Base-by-base conservation (phyloP, 768 basidiomycete species). In the Kockovaella imperatae region DNA sequence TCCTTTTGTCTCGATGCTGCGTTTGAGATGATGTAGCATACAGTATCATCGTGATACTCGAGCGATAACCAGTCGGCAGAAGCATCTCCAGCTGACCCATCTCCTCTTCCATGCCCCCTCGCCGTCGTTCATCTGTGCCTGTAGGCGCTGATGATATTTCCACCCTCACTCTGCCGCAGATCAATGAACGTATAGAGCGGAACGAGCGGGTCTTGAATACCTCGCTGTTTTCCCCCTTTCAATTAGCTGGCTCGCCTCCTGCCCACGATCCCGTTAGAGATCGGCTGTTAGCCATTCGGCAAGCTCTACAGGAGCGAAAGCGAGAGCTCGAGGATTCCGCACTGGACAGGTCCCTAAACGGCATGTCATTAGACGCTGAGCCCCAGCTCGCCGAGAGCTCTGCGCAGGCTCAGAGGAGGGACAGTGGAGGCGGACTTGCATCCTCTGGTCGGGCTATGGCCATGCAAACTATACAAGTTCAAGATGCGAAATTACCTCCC, bases 371-470 rank as follows among this genome's bases (percentile, higher is more conserved):
- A n/a, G n/a, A n/a, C n/a, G n/a, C n/a, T n/a, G n/a, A n/a, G n/a
- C n/a, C n/a, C n/a, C n/a, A n/a, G n/a, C n/a, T n/a, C n/a, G n/a
- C n/a, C n/a, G n/a, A n/a, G n/a, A n/a, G n/a, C n/a, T n/a, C n/a
- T 10, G 49, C 31, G 13, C 25, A 17, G 30, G 35, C 29, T 30
- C 24, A n/a, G 38, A 42, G 42, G 31, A 40, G 26, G 15, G 18
- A 14, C 30, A 32, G 23, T 30, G 34, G 17, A 35, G 31, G 34
- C 21, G 35, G 31, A 35, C 26, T 18, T 3, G 30, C 34, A 17
- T n/a, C 47, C 14, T 56, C 52, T 46, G 62, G 62, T 17, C 60
- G 61, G 29, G 40, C 40, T 3, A 48, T 52, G 21, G 62, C 60
- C 7, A 31, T 64, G 39, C 42, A 52, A 39, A 38, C 34, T 36